Conservation (phyloP, 1,284 basidiomycete species). For the Heterobasidion annosum region DNA sequence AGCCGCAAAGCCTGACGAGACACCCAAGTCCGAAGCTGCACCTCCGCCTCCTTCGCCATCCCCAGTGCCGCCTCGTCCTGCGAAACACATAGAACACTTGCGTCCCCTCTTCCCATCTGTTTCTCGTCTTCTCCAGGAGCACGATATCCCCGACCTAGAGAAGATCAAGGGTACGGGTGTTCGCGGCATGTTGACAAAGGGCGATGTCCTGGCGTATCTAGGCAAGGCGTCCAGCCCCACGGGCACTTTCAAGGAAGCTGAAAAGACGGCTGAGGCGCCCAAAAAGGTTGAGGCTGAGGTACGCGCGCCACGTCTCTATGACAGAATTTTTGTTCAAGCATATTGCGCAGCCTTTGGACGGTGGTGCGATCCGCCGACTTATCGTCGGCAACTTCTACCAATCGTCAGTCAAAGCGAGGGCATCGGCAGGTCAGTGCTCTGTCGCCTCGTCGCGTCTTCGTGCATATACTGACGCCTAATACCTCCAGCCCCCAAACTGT, state of each 20-base stretch:
- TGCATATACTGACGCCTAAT: conserved; percentile 2
- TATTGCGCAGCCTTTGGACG: conserved; percentile 50
- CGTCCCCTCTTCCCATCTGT: conserved; percentile 75
- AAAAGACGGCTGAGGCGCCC: conserved; percentile 14
- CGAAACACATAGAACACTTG: conserved; percentile 36
- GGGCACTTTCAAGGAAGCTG: conserved; percentile 55
- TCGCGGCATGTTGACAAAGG: conserved; percentile 87
- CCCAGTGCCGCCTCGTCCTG: conserved; percentile 18
- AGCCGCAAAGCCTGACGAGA: conserved; percentile 14
- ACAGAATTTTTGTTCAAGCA: not conserved
- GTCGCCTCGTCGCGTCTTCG: not conserved
- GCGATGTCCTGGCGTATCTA: conserved; percentile 76
- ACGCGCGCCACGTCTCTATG: not conserved
- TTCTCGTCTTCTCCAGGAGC: conserved; percentile 55
- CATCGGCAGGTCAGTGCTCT: conserved; percentile 24
- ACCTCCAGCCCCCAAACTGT: conserved; percentile 25
- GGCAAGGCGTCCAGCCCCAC: conserved; percentile 75
- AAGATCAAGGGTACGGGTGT: conserved; percentile 73
- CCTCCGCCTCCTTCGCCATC: conserved; percentile 23
- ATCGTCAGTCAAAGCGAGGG: conserved; percentile 44
- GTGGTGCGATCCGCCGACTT: conserved; percentile 56
- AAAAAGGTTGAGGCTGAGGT: not conserved
- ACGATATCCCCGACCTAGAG: conserved; percentile 44
- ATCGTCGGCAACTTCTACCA: conserved; percentile 66
- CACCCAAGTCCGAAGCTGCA: conserved; percentile 18